Conservation (phyloP, 2,329 filamentous ascomycete genomes). For the Ilyonectria sp. region DNA sequence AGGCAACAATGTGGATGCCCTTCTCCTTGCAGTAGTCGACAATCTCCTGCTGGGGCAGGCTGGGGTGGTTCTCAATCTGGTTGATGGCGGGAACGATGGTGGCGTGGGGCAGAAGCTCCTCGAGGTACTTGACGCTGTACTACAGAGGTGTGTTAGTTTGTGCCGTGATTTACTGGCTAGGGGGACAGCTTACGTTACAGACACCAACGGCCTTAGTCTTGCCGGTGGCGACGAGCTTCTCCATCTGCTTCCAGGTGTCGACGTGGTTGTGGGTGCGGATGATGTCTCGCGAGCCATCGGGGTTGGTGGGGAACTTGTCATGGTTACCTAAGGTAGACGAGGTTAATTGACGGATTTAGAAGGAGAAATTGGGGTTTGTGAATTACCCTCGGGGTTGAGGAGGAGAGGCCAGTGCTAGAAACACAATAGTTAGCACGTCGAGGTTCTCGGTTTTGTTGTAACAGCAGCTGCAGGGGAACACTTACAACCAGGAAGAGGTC, state of each 20-base stretch:
- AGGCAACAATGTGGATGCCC: slow-evolving; percentile 81
- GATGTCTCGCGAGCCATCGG: slow-evolving; percentile 83
- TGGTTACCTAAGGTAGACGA: slow-evolving; percentile 69
- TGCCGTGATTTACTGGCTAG: not conserved
- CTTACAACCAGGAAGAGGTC: slow-evolving; percentile 81
- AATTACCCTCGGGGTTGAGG: slow-evolving; percentile 81
- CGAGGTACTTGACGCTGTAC: slow-evolving; percentile 71
- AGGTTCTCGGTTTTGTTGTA: not conserved
- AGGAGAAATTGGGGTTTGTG: not conserved
- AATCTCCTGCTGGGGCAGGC: slow-evolving; percentile 80
- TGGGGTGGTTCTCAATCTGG: slow-evolving; percentile 83
- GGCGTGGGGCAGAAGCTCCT: slow-evolving; percentile 66
- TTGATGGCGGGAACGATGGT: slow-evolving; percentile 76
- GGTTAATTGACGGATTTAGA: not conserved
- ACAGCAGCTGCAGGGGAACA: slow-evolving; percentile 12
- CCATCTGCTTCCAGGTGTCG: slow-evolving; percentile 84
- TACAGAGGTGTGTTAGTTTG: slow-evolving; percentile 41
- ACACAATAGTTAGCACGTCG: not conserved
- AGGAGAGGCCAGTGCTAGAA: slow-evolving; percentile 83
- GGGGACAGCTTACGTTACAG: slow-evolving; percentile 62
- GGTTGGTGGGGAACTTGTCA: slow-evolving; percentile 81
- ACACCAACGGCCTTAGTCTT: slow-evolving; percentile 70
- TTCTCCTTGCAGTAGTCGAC: slow-evolving; percentile 78
- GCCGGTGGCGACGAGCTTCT: slow-evolving; percentile 73
- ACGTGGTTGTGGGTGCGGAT: slow-evolving; percentile 78